These are phyloP conservation scores for Zygoascus hellenicus DNA, from an alignment of 1,139 yeast species.

Conservation along the genomic window DNA sequence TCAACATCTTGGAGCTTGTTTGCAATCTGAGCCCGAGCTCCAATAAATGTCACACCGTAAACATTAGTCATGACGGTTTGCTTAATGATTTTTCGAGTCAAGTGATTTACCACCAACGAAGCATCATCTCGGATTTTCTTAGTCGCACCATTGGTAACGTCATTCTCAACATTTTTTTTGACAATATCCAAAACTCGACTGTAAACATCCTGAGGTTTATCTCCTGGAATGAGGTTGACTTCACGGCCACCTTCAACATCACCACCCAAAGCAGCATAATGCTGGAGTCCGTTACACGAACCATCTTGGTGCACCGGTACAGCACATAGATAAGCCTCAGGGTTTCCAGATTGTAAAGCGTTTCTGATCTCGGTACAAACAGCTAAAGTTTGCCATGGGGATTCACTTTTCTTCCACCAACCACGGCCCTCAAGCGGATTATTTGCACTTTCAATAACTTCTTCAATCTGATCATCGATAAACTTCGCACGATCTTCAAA, in stretches of 20 bases:
- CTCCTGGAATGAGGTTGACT: slow-evolving; percentile 51
- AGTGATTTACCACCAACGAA: slow-evolving; percentile 48
- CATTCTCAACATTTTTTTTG: slow-evolving; percentile 46
- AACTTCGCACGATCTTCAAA: slow-evolving; percentile 68
- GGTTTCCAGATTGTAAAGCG: slow-evolving; percentile 68
- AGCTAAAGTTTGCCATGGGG: slow-evolving; percentile 94
- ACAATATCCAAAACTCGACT: slow-evolving; percentile 76
- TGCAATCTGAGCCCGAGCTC: slow-evolving; percentile 81
- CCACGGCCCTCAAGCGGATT: slow-evolving; percentile 56
- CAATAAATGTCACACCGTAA: slow-evolving; percentile 93
- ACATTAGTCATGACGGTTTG: slow-evolving; percentile 99
- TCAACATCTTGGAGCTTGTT: slow-evolving; percentile 40
- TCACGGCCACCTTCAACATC: slow-evolving; percentile 62
- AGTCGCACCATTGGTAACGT: slow-evolving; percentile 46
- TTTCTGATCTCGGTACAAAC: slow-evolving; percentile 74
- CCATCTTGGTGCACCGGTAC: slow-evolving; percentile 95
- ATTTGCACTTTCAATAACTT: slow-evolving; percentile 59
- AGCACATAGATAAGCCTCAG: slow-evolving; percentile 67
- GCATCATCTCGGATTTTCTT: slow-evolving; percentile 41
- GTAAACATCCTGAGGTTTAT: slow-evolving; percentile 53
- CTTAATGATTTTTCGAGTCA: slow-evolving; percentile 83
- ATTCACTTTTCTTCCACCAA: slow-evolving; percentile 87
- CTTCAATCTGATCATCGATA: slow-evolving; percentile 60
- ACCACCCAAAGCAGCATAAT: slow-evolving; percentile 71
- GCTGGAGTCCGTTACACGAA: slow-evolving; percentile 71